These are phyloP conservation scores for Cryptosporidium sp. DNA, from an alignment of 169 alveolate species.

Conservation along the genomic window DNA sequence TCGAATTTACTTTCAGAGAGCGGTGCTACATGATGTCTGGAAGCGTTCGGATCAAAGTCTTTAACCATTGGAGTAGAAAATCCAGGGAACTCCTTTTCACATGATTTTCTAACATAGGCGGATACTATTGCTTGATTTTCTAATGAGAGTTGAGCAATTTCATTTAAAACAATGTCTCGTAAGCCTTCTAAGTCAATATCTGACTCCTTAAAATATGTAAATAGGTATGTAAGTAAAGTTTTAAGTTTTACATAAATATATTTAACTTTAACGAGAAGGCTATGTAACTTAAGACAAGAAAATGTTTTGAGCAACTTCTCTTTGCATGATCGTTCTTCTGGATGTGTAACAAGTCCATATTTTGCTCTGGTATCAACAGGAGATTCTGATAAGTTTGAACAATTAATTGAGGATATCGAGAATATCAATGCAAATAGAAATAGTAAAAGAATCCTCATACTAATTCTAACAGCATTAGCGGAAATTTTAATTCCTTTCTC, in stretches of 20 bases:
- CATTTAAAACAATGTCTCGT: neutral
- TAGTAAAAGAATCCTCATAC: slow-evolving; percentile 39
- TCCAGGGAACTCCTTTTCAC: neutral
- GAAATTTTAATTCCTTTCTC: neutral
- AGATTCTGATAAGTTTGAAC: neutral
- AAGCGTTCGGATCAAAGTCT: neutral
- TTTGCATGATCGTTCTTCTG: neutral
- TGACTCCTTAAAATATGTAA: neutral
- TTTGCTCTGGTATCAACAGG: neutral
- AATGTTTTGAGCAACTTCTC: neutral
- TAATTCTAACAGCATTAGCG: neutral
- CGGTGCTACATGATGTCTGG: neutral
- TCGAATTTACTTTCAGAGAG: neutral
- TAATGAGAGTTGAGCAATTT: neutral
- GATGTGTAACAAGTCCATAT: neutral
- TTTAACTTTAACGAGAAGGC: neutral
- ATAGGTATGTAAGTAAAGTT: neutral
- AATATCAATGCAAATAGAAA: slow-evolving; percentile 13
- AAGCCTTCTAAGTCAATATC: neutral
- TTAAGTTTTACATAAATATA: neutral
- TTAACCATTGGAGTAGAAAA: neutral
- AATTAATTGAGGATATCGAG: neutral
- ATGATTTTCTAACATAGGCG: neutral
- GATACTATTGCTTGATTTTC: neutral
- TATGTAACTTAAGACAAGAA: neutral